Percentiles rank a stretch among this genome's conserved stretches.
phyloP scores from a whole-genome alignment of 1,284 basidiomycete species.

The Trichosporon faecale region DNA sequence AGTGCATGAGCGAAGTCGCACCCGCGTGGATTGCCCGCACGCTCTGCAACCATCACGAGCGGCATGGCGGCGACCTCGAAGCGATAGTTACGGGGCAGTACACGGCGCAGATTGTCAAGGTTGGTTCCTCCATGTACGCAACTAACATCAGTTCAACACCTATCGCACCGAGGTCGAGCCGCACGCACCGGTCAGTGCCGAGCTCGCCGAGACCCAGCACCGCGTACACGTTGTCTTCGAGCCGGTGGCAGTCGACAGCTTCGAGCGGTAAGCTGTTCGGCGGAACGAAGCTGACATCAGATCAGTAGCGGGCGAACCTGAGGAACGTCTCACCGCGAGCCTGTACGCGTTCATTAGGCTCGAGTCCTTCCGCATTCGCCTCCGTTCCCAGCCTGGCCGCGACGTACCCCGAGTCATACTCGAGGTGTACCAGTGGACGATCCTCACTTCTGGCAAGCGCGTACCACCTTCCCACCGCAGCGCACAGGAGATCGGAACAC shows the following conservation, averaged over 20 bases:
- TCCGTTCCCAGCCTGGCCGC: background rate
- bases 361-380: conserved; percentile 21
- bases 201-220: conserved; percentile 34
- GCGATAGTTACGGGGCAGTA: conserved; percentile 13
- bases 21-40: conserved; percentile 31
- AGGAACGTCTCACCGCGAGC: conserved; percentile 30
- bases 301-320: conserved; percentile 20
- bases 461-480: background rate
- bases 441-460: conserved; percentile 3
- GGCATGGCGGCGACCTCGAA: conserved; percentile 33
- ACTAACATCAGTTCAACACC: conserved; percentile 27
- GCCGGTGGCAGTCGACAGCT: conserved; percentile 27
- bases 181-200: conserved; percentile 19
- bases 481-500: background rate
- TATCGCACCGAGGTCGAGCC: conserved; percentile 21
- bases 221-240: conserved; percentile 32
- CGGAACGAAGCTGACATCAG: conserved; percentile 6
- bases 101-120: conserved; percentile 33
- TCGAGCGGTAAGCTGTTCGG: conserved; percentile 31
- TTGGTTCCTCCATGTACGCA: conserved; percentile 4
- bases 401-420: conserved; percentile 26
- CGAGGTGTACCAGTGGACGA: conserved; percentile 30
- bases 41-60: conserved; percentile 31
- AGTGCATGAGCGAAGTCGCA: conserved; percentile 11
- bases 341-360: conserved; percentile 32